Evolutionary conservation across 2,329 filamentous ascomycete species (phyloP), one percentile per base, ranked within the genome.

Genomic region (Calonectria honghensis): DNA sequence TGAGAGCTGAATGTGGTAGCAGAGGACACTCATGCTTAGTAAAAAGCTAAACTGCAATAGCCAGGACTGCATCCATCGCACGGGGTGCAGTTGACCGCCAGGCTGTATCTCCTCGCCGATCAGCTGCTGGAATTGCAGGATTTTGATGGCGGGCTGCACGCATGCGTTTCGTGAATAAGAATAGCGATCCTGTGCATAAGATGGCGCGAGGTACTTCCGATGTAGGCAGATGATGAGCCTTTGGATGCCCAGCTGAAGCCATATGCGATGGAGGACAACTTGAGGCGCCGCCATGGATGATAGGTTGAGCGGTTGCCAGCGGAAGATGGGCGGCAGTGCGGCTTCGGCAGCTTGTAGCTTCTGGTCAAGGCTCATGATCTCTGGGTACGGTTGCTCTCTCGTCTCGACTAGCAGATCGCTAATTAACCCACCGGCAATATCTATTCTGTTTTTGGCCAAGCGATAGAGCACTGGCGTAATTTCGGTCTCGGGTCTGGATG

Each of bases 181-280:
- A 31, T 63, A 68, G 16, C 11, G 10, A 1, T 24, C 50, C 24
- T 54, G 24, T 11, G 52, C 5, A n/a, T 51, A 66, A 16, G n/a
- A 68, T 10, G 45, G 68, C 24, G 31, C 29, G 16, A 72, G 51
- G 31, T 59, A 72, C 31, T 68, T 72, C 4, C 87, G 83, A 78
- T 89, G 87, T 18, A 89, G 80, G 45, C 89, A 84, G 70, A 87
- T 88, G n/a, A 86, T 77, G 29, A 83, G 84, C 71, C 87, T 87
- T 41, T 86, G 80, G 73, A 85, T 85, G 81, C 85, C 84, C 72
- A 86, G 78, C 77, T 86, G 83, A 52, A 86, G 79, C 79, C 86
- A 85, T 16, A 86, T 78, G 14, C 85, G 84, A 63, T 86, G 84
- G 78, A 87, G 84, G 37, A 64, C 39, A 61, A 85, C 82, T 68